These are phyloP conservation scores for Tuber microsphaerosporum DNA, from an alignment of 495 filamentous ascomycete genomes.

Conservation along the genomic window DNA sequence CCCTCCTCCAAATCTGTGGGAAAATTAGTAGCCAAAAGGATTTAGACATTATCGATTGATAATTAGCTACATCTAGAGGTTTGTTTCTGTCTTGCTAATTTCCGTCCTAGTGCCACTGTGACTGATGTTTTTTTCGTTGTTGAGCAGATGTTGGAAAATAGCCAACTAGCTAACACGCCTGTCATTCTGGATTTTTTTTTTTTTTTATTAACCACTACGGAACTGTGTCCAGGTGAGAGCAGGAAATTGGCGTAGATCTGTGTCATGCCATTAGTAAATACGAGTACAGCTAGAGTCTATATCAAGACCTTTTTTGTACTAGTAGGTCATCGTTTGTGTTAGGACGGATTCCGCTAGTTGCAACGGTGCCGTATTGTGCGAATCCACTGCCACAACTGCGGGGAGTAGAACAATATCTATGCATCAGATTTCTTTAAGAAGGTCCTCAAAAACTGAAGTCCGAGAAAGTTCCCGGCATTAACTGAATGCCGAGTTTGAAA, in stretches of 20 bases:
- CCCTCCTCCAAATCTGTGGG: slow-evolving; percentile 14
- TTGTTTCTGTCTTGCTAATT: neutral
- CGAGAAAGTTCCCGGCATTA: slow-evolving; percentile 27
- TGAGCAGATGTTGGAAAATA: slow-evolving; percentile 25
- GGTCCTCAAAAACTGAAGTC: slow-evolving; percentile 21
- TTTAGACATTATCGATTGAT: slow-evolving; percentile 32
- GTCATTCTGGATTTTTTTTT: slow-evolving; percentile 33
- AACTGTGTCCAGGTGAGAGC: slow-evolving; percentile 24
- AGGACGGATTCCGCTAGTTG: slow-evolving; percentile 21
- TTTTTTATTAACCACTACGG: slow-evolving; percentile 35
- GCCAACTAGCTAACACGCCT: slow-evolving; percentile 24
- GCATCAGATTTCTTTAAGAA: slow-evolving; percentile 24
- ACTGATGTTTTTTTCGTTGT: slow-evolving; percentile 20
- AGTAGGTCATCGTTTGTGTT: slow-evolving; percentile 30
- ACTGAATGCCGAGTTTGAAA: slow-evolving; percentile 19
- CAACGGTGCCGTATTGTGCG: slow-evolving; percentile 26
- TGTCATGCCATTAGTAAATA: slow-evolving; percentile 24
- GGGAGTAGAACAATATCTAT: slow-evolving; percentile 21
- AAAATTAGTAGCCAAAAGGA: slow-evolving; percentile 21
- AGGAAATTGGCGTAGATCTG: slow-evolving; percentile 16
- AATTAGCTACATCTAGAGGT: slow-evolving; percentile 36
- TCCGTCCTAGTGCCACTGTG: neutral
- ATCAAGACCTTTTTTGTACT: slow-evolving; percentile 34
- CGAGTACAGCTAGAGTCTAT: slow-evolving; percentile 12
- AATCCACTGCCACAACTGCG: slow-evolving; percentile 27